Base-by-base conservation (phyloP, 345 rosid species). In the Carallia brachiata region DNA sequence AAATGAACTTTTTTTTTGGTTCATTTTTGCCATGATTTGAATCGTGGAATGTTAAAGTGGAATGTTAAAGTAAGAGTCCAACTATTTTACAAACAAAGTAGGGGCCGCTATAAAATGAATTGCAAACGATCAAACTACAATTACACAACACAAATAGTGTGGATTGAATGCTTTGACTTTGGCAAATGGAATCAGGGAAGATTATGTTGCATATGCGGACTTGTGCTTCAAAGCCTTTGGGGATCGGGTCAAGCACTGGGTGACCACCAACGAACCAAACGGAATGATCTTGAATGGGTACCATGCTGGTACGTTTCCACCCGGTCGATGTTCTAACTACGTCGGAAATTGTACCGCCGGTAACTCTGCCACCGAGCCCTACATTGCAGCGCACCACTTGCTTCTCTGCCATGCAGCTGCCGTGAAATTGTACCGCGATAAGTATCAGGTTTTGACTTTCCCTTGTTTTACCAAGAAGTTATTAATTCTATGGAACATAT, bases 241-340 rank as follows among this genome's bases (percentile, higher is more conserved):
- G 7, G 78, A 75, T 31, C 16, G 78, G 39, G 78, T 75, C 53
- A 70, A 75, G 61, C 23, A 56, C 4, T 75, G 74, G 78, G 74
- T 65, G 36, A 75, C 78, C 0, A 15, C 70, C 32, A 75, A 75
- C 60, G 78, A 75, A 12, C 67, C 78, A 36, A 70, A 70, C 60
- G 59, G 63, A 17, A 55, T 63, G 63, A 48, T 50, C 4, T 12
- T 52, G 1, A 59, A 57, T 47, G 79, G 70, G 2, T 70, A 69
- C 39, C 15, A 48, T 40, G 5, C n/a, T 0, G 79, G 74, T 15
- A 17, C 7, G 8, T 59, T 59, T 61, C 70, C 79, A 48, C 79
- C 79, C 0, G 79, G 79, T 12, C 36, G 79, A 52, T 75, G 79
- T 32, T 75, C 79, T 17, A 60, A 60, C 18, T 50, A 59, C 19